These are phyloP conservation scores for Sindora glabra DNA, from an alignment of 306 rosid species.

Conservation along the genomic window DNA sequence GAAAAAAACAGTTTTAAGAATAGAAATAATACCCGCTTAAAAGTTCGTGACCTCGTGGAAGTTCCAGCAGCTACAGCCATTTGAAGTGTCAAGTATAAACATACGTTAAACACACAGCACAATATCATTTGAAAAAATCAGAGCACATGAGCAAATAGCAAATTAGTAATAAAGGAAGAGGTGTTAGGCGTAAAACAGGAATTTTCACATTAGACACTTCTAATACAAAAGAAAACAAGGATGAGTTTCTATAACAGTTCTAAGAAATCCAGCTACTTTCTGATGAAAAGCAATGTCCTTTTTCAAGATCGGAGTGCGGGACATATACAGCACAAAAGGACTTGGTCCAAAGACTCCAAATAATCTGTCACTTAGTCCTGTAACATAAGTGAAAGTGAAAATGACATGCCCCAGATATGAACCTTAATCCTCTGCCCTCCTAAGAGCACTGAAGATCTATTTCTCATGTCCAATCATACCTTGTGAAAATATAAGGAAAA, in stretches of 20 bases:
- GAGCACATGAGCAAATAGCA: background rate
- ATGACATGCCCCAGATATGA: background rate
- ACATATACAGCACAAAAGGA: background rate
- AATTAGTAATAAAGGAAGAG: background rate
- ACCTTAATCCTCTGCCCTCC: background rate
- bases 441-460: background rate
- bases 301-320: background rate
- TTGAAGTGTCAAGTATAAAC: background rate
- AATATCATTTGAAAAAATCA: background rate
- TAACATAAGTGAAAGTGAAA: background rate
- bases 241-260: background rate
- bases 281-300: background rate
- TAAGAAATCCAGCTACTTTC: background rate
- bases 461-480: background rate
- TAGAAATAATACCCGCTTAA: constrained; percentile 17
- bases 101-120: too few relatives aligned
- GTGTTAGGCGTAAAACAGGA: background rate
- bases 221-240: background rate
- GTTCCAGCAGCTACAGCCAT: constrained; percentile 28
- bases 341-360: background rate
- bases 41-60: constrained; percentile 23
- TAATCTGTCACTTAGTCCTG: background rate
- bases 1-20: too few relatives aligned
- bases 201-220: background rate
- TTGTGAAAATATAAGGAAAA: too few relatives aligned